These are phyloP conservation scores for Dillenia turbinata DNA, from an alignment of 164 flowering plant genomes.

Conservation along the genomic window DNA sequence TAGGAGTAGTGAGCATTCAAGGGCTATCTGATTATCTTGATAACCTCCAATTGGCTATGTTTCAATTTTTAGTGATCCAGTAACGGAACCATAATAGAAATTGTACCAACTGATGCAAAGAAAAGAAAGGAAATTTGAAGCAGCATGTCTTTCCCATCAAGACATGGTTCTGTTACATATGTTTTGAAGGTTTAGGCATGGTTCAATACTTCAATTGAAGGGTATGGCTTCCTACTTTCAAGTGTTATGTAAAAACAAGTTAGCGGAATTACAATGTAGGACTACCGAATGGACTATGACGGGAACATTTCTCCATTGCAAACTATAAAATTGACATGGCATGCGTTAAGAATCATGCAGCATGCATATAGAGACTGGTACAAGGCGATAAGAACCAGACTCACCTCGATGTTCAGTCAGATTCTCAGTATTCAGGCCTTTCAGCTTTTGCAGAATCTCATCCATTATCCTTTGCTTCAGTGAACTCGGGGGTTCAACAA, in stretches of 20 bases:
- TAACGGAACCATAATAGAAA: no score
- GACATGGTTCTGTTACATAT: no score
- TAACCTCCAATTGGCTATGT: no score
- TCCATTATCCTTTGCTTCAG: constrained; percentile 57
- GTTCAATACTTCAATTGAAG: no score
- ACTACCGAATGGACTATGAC: not conserved
- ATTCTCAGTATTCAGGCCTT: constrained; percentile 39
- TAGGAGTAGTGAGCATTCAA: no score
- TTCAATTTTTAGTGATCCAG: no score
- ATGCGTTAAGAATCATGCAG: no score
- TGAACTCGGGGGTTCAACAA: constrained; percentile 32
- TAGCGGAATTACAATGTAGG: not conserved
- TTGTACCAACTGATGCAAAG: no score
- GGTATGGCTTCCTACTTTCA: constrained; percentile 3
- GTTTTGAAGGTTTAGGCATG: no score
- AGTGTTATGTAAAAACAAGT: not conserved
- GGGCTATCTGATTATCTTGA: no score
- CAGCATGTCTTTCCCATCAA: no score
- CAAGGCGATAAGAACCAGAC: constrained; percentile 13
- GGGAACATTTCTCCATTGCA: not conserved
- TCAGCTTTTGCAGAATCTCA: constrained; percentile 58
- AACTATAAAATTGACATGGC: not conserved
- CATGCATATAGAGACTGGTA: not conserved
- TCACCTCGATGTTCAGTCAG: constrained; percentile 56
- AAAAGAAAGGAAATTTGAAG: no score